Conservation (phyloP, 73 alveolate genomes). For the Tetrahymena malaccensis region DNA sequence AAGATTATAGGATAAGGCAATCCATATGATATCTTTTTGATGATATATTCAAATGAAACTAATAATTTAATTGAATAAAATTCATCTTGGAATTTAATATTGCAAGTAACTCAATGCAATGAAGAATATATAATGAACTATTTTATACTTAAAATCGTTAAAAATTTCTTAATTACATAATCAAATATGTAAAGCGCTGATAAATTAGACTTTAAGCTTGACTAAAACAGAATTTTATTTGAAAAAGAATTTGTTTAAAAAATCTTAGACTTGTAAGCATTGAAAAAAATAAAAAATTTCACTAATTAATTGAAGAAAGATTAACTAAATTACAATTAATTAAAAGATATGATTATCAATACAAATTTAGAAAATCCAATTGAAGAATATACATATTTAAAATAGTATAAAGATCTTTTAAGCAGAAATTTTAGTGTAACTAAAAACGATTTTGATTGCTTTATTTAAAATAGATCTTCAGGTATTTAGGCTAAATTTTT, state of each 20-base stretch:
- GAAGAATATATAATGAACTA: background rate
- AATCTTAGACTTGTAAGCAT: background rate
- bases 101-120: background rate
- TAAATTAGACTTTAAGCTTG: background rate
- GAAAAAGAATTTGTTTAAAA: background rate
- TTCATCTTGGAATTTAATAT: background rate
- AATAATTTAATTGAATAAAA: background rate
- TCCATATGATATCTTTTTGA: background rate
- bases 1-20: background rate
- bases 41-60: background rate
- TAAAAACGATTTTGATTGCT: too few relatives aligned
- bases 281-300: background rate
- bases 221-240: background rate
- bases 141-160: background rate
- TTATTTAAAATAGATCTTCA: too few relatives aligned
- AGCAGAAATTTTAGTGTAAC: too few relatives aligned
- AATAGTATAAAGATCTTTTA: background rate
- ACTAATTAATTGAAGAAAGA: too few relatives aligned
- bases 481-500: background rate
- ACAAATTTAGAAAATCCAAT: background rate
- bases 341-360: background rate
- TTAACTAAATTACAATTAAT: too few relatives aligned
- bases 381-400: background rate
- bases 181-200: background rate
- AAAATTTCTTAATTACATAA: background rate